phyloP scores from a whole-genome alignment of 225 moss, liverwort and hornwort species.

The Lunularia cruciata region DNA sequence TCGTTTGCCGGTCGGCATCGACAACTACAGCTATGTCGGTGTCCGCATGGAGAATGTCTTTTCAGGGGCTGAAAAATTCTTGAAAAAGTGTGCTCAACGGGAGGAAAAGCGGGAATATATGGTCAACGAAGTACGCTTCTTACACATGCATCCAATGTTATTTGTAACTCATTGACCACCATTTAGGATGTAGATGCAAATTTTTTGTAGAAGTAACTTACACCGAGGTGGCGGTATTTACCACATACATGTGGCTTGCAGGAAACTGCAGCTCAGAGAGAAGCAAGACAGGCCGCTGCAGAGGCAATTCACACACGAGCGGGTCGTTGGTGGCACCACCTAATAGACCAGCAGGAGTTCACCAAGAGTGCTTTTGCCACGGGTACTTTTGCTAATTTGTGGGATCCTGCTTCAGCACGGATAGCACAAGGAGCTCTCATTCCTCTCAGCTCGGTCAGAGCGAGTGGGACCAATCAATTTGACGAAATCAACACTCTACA shows the following conservation, averaged over 20 bases:
- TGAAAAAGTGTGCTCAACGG: constrained; percentile 62
- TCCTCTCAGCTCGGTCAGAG: constrained; percentile 51
- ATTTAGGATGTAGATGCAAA: too few species aligned
- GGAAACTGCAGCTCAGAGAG: constrained; percentile 78
- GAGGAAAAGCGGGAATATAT: constrained; percentile 48
- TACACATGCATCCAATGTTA: too few species aligned
- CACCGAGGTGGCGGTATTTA: too few species aligned
- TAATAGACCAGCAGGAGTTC: constrained; percentile 47
- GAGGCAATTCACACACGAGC: constrained; percentile 75
- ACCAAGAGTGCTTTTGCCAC: constrained; percentile 29
- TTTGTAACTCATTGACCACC: too few species aligned
- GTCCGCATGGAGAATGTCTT: constrained; percentile 81
- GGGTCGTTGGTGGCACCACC: constrained; percentile 90
- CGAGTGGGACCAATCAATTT: constrained; percentile 25
- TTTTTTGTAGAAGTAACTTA: too few species aligned
- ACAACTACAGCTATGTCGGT: constrained; percentile 63
- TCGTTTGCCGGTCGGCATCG: constrained; percentile 59
- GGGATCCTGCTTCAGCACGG: constrained; percentile 43
- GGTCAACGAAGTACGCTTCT: constrained; percentile 37
- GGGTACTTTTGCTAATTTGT: constrained; percentile 15
- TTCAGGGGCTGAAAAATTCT: constrained; percentile 66
- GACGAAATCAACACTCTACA: constrained; percentile 23
- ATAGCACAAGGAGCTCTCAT: constrained; percentile 64
- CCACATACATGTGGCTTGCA: too few species aligned
- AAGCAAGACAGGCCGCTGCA: constrained; percentile 84